Base-by-base conservation (phyloP, 140 eudicot species). In the Cichorium intybus region DNA sequence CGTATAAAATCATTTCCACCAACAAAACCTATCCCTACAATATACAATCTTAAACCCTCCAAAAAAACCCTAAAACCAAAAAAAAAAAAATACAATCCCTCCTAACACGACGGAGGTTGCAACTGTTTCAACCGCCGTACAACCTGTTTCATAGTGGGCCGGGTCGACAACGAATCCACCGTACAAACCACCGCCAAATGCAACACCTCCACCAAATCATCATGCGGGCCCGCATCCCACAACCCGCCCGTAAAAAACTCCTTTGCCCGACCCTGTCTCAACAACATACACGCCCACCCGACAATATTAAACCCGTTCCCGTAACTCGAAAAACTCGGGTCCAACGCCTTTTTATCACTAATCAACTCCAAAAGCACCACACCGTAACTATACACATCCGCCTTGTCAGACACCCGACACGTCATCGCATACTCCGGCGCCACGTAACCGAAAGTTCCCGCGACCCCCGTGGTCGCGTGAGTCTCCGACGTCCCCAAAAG, bases 371-470 rank as follows among this genome's bases (percentile, higher is more conserved):
- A 73, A 46, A 90, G 58, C 43, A 90, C 95, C 24, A 90, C 94
- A 54, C 97, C 95, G 23, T 86, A 90, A 66, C 97, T 90, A 58
- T 90, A 90, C 3, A 90, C 97, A 47, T 90, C 97, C 0, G 95
- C 97, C 73, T 90, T 90, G 58, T 90, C 97, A 0, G 97, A 90
- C 7, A 90, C 97, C 5, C 95, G 91, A 24, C 97, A 90, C 0
- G 95, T 87, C 89, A 84, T 90, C 0, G 97, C 97, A 37, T 90
- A 90, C 63, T 90, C 97, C 0, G 97, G 97, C 10, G 97, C 95
- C 26, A 90, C 97, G 47, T 90, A 90, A 3, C 97, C 97, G 8
- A 86, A 90, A 21, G 97, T 90, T 29, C 97, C 97, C 1, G 97
- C 95, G 10, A 87, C 95, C 1, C 93, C 97, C 0, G 96, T 88